Percentiles rank a stretch among this genome's conserved stretches.
phyloP scores from a whole-genome alignment of 2,329 filamentous ascomycete species.

The Cladophialophora bantiana region DNA sequence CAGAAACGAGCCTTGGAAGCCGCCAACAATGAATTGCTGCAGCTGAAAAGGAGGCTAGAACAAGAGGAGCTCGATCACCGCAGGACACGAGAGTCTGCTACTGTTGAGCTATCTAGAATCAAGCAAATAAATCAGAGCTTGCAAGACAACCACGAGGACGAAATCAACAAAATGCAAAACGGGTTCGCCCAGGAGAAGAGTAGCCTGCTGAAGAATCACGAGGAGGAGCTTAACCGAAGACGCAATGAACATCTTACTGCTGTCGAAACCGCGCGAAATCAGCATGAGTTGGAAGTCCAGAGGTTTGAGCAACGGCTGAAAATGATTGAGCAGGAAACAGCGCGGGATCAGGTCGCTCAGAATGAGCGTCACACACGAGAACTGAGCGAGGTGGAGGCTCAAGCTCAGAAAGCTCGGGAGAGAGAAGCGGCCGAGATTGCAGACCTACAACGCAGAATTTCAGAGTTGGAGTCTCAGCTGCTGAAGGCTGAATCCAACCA shows the following conservation, averaged over 20 bases:
- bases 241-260: slow-evolving; percentile 58
- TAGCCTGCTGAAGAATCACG: slow-evolving; percentile 32
- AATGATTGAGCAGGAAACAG: slow-evolving; percentile 34
- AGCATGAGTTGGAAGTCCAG: slow-evolving; percentile 55
- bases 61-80: slow-evolving; percentile 78
- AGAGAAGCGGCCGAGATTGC: slow-evolving; percentile 66
- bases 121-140: slow-evolving; percentile 74
- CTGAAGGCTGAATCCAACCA: slow-evolving; percentile 66
- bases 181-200: slow-evolving; percentile 42
- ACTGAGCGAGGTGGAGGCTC: slow-evolving; percentile 48
- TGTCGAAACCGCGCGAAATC: slow-evolving; percentile 51
- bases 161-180: slow-evolving; percentile 61
- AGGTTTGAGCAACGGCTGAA: slow-evolving; percentile 58
- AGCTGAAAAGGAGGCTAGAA: slow-evolving; percentile 63
- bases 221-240: slow-evolving; percentile 43
- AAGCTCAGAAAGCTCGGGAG: slow-evolving; percentile 48
- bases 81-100: slow-evolving; percentile 66
- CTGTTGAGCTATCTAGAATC: slow-evolving; percentile 63
- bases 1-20: slow-evolving; percentile 68
- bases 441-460: slow-evolving; percentile 68
- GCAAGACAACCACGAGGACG: slow-evolving; percentile 72
- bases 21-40: slow-evolving; percentile 63
- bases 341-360: slow-evolving; percentile 28
- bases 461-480: slow-evolving; percentile 60
- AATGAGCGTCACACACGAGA: slow-evolving; percentile 35